phyloP scores from a whole-genome alignment of 257 asterid species.

The Coffea canephora region DNA sequence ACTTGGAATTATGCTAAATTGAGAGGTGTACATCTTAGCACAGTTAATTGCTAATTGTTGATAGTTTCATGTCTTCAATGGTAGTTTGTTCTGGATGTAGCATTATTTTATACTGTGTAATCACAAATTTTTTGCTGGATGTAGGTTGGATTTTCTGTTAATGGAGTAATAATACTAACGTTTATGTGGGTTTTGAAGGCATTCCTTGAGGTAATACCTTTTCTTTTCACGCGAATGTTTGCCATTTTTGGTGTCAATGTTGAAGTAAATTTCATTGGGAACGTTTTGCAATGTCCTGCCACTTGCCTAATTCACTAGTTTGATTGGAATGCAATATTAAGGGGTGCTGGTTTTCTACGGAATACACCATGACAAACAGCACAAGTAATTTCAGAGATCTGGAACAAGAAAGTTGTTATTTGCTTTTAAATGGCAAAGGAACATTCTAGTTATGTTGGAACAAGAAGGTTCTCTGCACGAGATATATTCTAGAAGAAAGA shows the following conservation, averaged over 20 bases:
- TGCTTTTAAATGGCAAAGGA: background rate
- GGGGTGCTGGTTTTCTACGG: background rate
- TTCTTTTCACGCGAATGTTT: constrained; percentile 8
- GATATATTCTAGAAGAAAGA: background rate
- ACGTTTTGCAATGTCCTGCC: background rate
- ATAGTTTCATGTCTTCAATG: background rate
- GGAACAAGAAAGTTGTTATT: background rate
- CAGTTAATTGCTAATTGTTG: background rate
- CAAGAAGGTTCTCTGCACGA: background rate
- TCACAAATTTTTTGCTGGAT: constrained; percentile 17
- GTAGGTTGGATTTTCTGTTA: constrained; percentile 90
- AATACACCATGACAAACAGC: background rate
- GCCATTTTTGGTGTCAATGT: background rate
- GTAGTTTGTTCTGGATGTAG: constrained; percentile 2
- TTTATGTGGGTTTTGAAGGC: constrained; percentile 93
- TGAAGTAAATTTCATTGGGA: background rate
- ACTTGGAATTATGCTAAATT: too few relatives aligned
- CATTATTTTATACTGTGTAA: background rate
- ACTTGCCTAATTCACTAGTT: background rate
- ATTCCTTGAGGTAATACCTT: constrained; percentile 61
- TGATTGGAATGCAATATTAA: background rate
- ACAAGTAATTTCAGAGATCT: background rate
- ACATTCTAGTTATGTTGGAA: background rate
- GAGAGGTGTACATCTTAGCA: background rate
- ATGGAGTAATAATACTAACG: constrained; percentile 72